Evolutionary conservation across 2,329 filamentous ascomycete species (phyloP).

Genomic region (Sporothrix luriei): DNA sequence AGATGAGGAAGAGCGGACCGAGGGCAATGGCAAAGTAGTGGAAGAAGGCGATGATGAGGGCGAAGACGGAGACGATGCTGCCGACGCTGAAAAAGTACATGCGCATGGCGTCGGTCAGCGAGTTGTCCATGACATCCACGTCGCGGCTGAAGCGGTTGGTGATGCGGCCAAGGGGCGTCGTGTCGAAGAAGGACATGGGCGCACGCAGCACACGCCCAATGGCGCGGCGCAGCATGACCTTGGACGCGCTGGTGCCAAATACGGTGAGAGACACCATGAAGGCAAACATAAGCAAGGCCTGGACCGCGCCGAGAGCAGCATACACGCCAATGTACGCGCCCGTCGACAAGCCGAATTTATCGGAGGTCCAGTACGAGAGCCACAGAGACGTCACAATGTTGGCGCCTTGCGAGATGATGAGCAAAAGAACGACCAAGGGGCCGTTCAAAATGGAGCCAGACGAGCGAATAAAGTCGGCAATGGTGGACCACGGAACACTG

Average conservation of each 20-base stretch:
- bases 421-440: slow-evolving; percentile 62
- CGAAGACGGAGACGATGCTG: slow-evolving; percentile 81
- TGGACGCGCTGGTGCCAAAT: slow-evolving; percentile 78
- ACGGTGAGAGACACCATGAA: slow-evolving; percentile 80
- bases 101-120: slow-evolving; percentile 81
- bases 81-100: slow-evolving; percentile 88
- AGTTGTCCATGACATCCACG: slow-evolving; percentile 96
- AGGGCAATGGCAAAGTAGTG: slow-evolving; percentile 75
- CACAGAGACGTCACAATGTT: slow-evolving; percentile 89
- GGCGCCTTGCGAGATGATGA: slow-evolving; percentile 74
- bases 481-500: slow-evolving; percentile 79
- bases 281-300: slow-evolving; percentile 74
- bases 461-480: slow-evolving; percentile 73
- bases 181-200: slow-evolving; percentile 94
- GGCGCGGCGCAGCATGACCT: slow-evolving; percentile 76
- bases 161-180: slow-evolving; percentile 90
- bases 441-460: slow-evolving; percentile 72
- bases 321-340: slow-evolving; percentile 74
- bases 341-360: slow-evolving; percentile 68
- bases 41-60: slow-evolving; percentile 92
- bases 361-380: slow-evolving; percentile 90
- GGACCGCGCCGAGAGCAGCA: slow-evolving; percentile 69
- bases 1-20: slow-evolving; percentile 69
- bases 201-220: slow-evolving; percentile 74
- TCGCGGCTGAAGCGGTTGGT: slow-evolving; percentile 96